A percentile compares a stretch with the other conserved stretches of the same genome.
phyloP scores from a whole-genome alignment of 2,329 filamentous ascomycete species.

The Xylaria sp. region DNA sequence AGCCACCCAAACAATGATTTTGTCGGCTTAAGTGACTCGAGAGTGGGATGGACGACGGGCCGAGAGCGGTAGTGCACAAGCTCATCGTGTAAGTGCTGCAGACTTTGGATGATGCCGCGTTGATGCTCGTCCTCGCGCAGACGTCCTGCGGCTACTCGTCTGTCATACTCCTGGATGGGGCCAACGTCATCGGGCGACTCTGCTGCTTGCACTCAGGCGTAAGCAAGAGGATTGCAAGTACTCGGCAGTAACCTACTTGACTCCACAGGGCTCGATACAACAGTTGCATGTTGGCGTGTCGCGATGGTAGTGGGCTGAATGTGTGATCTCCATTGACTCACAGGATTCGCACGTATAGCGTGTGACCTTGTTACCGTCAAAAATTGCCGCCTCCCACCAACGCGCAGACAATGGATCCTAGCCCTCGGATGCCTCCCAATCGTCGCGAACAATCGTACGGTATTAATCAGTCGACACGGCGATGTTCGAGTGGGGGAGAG shows the following conservation, averaged over 20 bases:
- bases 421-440: conserved; percentile 28
- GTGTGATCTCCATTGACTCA: conserved; percentile 16
- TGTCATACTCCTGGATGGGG: conserved; percentile 89
- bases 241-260: conserved; percentile 38
- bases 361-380: conserved; percentile 31
- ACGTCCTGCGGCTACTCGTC: conserved; percentile 76
- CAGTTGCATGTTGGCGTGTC: conserved; percentile 40
- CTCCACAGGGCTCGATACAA: conserved; percentile 35
- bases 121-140: conserved; percentile 92
- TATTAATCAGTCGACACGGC: conserved; percentile 35
- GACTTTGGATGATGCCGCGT: conserved; percentile 85
- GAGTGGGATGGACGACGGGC: conserved; percentile 77
- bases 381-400: conserved; percentile 37
- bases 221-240: conserved; percentile 17
- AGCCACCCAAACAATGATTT: conserved; percentile 71
- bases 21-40: conserved; percentile 73
- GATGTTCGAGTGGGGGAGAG: conserved; percentile 38
- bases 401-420: conserved; percentile 37
- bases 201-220: conserved; percentile 26
- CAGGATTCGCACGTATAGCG: background rate
- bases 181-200: conserved; percentile 59
- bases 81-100: conserved; percentile 90
- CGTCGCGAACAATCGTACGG: conserved; percentile 37
- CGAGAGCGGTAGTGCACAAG: conserved; percentile 78
- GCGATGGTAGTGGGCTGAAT: conserved; percentile 21